Evolutionary conservation across 108 stramenopile genomes (phyloP).

Genomic region (Skeletonema costatum): DNA sequence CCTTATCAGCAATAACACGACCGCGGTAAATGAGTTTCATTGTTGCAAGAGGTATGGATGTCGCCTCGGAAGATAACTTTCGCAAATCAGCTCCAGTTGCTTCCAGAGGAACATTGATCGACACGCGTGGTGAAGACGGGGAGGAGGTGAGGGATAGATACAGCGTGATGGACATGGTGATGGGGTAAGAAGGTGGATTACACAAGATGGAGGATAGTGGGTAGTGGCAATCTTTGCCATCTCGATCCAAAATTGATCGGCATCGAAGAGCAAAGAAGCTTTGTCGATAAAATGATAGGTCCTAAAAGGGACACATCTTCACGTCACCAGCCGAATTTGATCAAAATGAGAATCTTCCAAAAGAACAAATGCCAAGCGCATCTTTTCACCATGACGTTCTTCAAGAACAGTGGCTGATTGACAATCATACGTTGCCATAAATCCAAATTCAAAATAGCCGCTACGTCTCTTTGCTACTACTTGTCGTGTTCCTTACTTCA

Average conservation of each 20-base stretch:
- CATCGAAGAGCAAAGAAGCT: no score
- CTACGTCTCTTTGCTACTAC: background rate
- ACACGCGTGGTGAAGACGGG: slow-evolving; percentile 39
- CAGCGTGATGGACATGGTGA: slow-evolving; percentile 9
- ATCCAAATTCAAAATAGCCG: background rate
- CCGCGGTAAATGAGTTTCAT: slow-evolving; percentile 84
- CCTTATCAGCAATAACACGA: slow-evolving; percentile 68
- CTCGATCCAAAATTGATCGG: no score
- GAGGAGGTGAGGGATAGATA: slow-evolving; percentile 49
- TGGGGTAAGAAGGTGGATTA: background rate
- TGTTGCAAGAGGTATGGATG: slow-evolving; percentile 64
- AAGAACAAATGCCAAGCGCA: background rate
- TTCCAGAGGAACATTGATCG: slow-evolving; percentile 12
- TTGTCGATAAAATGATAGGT: background rate
- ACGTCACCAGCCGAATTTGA: background rate
- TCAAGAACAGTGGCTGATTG: background rate
- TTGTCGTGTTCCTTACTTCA: background rate
- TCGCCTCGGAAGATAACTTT: slow-evolving; percentile 47
- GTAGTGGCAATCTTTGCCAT: no score
- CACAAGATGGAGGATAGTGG: no score
- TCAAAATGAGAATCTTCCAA: background rate
- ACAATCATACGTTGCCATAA: background rate
- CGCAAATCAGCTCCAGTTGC: slow-evolving; percentile 55
- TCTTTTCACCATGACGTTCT: background rate
- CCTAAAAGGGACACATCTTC: background rate